phyloP scores from a whole-genome alignment of 1,284 basidiomycete genomes.

The Trichosporon coremiiforme region DNA sequence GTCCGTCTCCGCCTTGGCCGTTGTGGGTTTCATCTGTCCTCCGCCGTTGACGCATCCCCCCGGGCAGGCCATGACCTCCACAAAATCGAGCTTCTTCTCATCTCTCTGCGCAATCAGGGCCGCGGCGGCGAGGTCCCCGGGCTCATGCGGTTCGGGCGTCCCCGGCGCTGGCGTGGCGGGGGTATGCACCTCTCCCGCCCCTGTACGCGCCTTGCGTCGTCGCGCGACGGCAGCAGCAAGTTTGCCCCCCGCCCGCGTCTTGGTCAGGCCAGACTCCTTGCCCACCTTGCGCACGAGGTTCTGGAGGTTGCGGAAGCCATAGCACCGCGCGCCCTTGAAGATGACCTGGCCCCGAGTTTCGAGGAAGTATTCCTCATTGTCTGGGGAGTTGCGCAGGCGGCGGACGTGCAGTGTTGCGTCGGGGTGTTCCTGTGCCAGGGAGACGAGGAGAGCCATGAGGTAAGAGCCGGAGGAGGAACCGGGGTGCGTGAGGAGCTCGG shows the following conservation, averaged over 20 bases:
- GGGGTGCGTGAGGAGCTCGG: slow-evolving; percentile 73
- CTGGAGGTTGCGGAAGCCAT: slow-evolving; percentile 96
- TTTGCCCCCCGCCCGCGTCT: slow-evolving; percentile 48
- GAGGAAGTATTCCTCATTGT: slow-evolving; percentile 69
- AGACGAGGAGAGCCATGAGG: slow-evolving; percentile 71
- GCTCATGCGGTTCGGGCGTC: slow-evolving; percentile 34
- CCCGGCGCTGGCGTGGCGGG: slow-evolving; percentile 36
- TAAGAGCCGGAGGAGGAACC: slow-evolving; percentile 95
- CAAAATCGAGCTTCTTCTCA: slow-evolving; percentile 80
- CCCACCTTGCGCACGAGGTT: slow-evolving; percentile 93
- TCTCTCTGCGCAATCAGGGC: slow-evolving; percentile 47
- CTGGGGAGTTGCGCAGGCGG: slow-evolving; percentile 64
- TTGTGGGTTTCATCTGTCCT: slow-evolving; percentile 75
- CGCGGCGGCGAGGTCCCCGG: slow-evolving; percentile 23
- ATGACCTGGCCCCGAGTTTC: slow-evolving; percentile 64
- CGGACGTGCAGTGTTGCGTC: slow-evolving; percentile 63
- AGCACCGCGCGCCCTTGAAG: slow-evolving; percentile 92
- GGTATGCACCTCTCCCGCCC: slow-evolving; percentile 37
- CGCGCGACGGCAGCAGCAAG: slow-evolving; percentile 53
- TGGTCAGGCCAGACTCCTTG: slow-evolving; percentile 71
- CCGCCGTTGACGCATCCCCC: slow-evolving; percentile 97
- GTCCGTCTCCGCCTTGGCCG: slow-evolving; percentile 7
- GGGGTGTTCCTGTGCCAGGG: slow-evolving; percentile 59
- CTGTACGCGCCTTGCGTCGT: slow-evolving; percentile 52
- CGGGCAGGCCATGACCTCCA: slow-evolving; percentile 99